Evolutionary conservation across 306 rosid genomes (phyloP), one percentile per base, ranked within the genome.

Genomic region (Senna siamea): DNA sequence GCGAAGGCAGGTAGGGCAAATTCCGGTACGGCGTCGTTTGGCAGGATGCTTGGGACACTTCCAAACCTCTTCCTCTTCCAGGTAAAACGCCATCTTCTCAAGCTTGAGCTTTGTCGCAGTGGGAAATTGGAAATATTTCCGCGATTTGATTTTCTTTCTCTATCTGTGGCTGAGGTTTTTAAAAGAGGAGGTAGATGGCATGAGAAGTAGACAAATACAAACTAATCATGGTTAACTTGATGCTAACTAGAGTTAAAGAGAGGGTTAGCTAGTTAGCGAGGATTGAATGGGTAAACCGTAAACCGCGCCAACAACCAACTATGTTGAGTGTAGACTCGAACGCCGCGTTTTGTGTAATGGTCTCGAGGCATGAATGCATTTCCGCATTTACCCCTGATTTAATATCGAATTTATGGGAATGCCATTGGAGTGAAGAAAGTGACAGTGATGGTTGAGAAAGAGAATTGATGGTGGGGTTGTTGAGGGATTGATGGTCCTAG

Each of bases 1-100:
- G 4, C 95, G 97, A 64, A 94, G 98, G 62, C 98, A 94, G 10
- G 64, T 73, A 28, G 86, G 89, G 75, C 98, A 94, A 65, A 94
- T 61, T 69, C 98, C 98, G 23, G 72, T 87, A 56, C 85, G 85
- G 55, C 98, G 86, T 13, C 96, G 91, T 71, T 89, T 91, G 0
- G 98, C 87, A 0, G 97, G 98, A 79, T 94, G 98, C 57, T 85
- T 88, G 0, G 26, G 70, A 73, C 98, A 94, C 84, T 94, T 94
- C 98, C 98, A 94, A 3, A 87, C 63, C 58, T 91, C 97, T 32
- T 83, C 96, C 55, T 91, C 97, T 20, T 89, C 98, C 11, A 81
- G 47, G 69, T 82, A 89, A 37, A 85, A 14, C 15, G 91, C 96
- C 98, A 91, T 91, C 76, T 15, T 7, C 7, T 1, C 18, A 14